These are phyloP conservation scores for Ceratocystis colombiana DNA, from an alignment of 2,329 filamentous ascomycete genomes.

Conservation along the genomic window DNA sequence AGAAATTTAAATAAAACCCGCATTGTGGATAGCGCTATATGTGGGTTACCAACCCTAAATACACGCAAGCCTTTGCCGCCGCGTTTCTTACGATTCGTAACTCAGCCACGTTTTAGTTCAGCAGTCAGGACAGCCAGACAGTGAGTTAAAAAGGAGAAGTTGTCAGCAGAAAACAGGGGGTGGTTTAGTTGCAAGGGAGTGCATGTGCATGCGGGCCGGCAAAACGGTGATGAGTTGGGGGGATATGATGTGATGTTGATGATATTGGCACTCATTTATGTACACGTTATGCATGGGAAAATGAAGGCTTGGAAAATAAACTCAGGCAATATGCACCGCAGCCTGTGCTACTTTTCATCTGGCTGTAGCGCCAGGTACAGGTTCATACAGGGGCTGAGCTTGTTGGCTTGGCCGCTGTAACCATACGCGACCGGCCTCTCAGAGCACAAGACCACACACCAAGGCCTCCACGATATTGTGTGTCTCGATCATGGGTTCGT, in stretches of 20 bases:
- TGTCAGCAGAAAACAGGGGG: not conserved
- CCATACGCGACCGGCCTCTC: not conserved
- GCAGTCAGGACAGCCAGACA: not conserved
- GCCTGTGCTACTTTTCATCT: not conserved
- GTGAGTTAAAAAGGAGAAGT: not conserved
- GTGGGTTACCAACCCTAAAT: not conserved
- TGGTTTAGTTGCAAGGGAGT: not conserved
- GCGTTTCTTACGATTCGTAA: not conserved
- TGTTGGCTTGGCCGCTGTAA: not conserved
- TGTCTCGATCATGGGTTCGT: not conserved
- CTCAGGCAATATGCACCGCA: not conserved
- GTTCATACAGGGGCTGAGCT: not conserved
- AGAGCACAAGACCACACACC: not conserved
- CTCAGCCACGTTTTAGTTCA: slow-evolving; percentile 8
- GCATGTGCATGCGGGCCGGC: not conserved
- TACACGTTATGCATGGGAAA: not conserved
- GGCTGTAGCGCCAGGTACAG: not conserved
- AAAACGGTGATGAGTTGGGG: not conserved
- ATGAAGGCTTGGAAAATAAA: not conserved
- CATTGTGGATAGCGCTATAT: not conserved
- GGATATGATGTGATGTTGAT: not conserved
- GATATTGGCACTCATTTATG: not conserved
- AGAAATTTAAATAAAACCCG: not conserved
- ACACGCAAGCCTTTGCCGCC: not conserved
- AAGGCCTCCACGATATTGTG: not conserved